These are phyloP conservation scores for Colletotrichum sp. DNA, from an alignment of 2,329 filamentous ascomycete species.

Conservation along the genomic window DNA sequence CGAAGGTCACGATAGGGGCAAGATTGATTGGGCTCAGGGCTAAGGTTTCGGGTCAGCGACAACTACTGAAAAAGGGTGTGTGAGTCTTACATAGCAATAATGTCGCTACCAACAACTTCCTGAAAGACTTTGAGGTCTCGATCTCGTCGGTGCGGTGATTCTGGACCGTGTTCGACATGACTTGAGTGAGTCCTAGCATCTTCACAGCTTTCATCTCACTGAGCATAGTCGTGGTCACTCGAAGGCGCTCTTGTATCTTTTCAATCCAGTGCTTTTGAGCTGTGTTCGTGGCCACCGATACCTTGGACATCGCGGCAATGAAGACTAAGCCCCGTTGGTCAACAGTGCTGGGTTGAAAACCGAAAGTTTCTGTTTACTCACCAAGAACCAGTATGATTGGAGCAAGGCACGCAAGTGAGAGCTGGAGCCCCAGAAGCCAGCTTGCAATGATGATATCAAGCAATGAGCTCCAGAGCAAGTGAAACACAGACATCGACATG, in stretches of 20 bases:
- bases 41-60: background rate
- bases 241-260: slow-evolving; percentile 46
- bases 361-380: background rate
- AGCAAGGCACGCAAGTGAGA: slow-evolving; percentile 29
- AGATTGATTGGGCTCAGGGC: slow-evolving; percentile 23
- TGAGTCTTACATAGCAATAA: slow-evolving; percentile 23
- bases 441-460: slow-evolving; percentile 30
- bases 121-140: slow-evolving; percentile 29
- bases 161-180: slow-evolving; percentile 29
- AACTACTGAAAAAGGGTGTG: background rate
- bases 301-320: slow-evolving; percentile 20
- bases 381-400: slow-evolving; percentile 27
- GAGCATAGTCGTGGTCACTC: slow-evolving; percentile 43
- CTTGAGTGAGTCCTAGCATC: slow-evolving; percentile 39
- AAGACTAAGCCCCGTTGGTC: slow-evolving; percentile 8
- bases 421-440: slow-evolving; percentile 32
- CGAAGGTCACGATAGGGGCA: slow-evolving; percentile 29
- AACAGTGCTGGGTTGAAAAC: too few species aligned
- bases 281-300: slow-evolving; percentile 17
- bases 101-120: slow-evolving; percentile 26
- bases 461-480: slow-evolving; percentile 32
- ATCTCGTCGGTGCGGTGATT: slow-evolving; percentile 32
- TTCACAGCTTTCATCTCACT: slow-evolving; percentile 51
- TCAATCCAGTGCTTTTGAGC: slow-evolving; percentile 44
- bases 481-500: slow-evolving; percentile 24